Evolutionary conservation across 257 asterid species (phyloP).

Genomic region (Solanum habrochaites): DNA sequence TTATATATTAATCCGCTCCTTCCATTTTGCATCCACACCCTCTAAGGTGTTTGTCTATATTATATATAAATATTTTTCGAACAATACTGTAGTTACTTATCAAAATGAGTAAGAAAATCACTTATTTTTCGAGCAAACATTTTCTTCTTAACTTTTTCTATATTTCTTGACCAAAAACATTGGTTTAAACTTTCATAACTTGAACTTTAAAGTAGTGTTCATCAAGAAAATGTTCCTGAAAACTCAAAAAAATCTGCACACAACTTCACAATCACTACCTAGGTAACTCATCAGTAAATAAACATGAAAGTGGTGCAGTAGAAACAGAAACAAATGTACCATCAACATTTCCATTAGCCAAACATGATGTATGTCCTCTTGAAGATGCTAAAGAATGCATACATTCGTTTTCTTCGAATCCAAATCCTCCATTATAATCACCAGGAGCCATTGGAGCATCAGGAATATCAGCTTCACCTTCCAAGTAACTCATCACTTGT

Average conservation of each 20-base stretch:
- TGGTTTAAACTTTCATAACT: neutral
- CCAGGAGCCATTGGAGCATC: slow-evolving; percentile 29
- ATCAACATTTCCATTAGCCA: slow-evolving; percentile 13
- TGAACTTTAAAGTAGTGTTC: neutral
- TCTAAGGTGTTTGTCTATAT: neutral
- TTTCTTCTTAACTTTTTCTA: neutral
- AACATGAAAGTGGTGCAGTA: slow-evolving; percentile 20
- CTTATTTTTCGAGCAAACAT: neutral
- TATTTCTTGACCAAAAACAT: neutral
- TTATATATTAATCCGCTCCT: neutral
- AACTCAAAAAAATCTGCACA: neutral
- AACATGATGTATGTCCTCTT: slow-evolving; percentile 6
- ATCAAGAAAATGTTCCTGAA: neutral
- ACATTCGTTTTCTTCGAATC: slow-evolving; percentile 14
- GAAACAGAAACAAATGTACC: slow-evolving; percentile 23
- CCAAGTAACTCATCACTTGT: slow-evolving; percentile 4
- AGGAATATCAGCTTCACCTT: slow-evolving; percentile 10
- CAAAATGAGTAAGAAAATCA: neutral
- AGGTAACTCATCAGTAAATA: slow-evolving; percentile 13
- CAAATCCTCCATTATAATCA: slow-evolving; percentile 24
- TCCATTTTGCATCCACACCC: neutral
- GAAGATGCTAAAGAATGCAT: slow-evolving; percentile 36
- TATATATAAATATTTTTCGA: neutral
- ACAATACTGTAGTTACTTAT: neutral
- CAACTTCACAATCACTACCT: slow-evolving; percentile 9